Evolutionary conservation across 192 early-diverging fungal species (phyloP).

Genomic region (Coemansia sp.): DNA sequence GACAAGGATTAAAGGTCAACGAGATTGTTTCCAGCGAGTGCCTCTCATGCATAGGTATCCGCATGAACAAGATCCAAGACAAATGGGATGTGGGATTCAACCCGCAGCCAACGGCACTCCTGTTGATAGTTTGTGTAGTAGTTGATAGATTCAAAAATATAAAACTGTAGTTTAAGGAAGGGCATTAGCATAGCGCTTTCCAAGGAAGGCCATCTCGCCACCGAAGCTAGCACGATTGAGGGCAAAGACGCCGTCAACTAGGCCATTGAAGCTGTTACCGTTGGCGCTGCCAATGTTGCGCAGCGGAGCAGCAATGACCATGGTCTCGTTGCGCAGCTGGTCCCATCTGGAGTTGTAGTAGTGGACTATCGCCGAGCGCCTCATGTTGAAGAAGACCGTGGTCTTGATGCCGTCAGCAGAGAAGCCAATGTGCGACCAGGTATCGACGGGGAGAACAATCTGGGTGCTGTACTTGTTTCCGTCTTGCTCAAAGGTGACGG

Average conservation of each 20-base stretch:
- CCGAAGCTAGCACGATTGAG: slow-evolving; percentile 28
- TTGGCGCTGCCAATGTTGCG: slow-evolving; percentile 32
- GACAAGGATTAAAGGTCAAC: neutral
- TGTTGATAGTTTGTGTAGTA: neutral
- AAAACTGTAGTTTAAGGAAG: slow-evolving; percentile 22
- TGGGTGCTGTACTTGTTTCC: slow-evolving; percentile 43
- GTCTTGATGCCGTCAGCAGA: slow-evolving; percentile 33
- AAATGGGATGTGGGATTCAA: neutral
- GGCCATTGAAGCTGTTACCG: slow-evolving; percentile 38
- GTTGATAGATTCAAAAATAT: neutral
- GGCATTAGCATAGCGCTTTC: slow-evolving; percentile 35
- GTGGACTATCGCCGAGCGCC: slow-evolving; percentile 25
- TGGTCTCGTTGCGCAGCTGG: slow-evolving; percentile 33
- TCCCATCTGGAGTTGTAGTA: slow-evolving; percentile 46
- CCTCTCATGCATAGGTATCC: neutral
- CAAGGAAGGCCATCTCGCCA: slow-evolving; percentile 46
- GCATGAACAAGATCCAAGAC: neutral
- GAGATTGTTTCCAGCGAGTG: neutral
- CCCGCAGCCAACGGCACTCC: too few relatives aligned
- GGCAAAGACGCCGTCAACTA: slow-evolving; percentile 40
- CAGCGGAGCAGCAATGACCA: slow-evolving; percentile 34
- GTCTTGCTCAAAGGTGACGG: slow-evolving; percentile 41
- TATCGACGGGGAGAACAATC: slow-evolving; percentile 24
- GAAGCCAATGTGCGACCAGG: slow-evolving; percentile 45
- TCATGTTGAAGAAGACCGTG: slow-evolving; percentile 41